Evolutionary conservation across 805 yeast species (phyloP), one percentile per base, ranked within the genome.

Genomic region (Suhomyces sp.): DNA sequence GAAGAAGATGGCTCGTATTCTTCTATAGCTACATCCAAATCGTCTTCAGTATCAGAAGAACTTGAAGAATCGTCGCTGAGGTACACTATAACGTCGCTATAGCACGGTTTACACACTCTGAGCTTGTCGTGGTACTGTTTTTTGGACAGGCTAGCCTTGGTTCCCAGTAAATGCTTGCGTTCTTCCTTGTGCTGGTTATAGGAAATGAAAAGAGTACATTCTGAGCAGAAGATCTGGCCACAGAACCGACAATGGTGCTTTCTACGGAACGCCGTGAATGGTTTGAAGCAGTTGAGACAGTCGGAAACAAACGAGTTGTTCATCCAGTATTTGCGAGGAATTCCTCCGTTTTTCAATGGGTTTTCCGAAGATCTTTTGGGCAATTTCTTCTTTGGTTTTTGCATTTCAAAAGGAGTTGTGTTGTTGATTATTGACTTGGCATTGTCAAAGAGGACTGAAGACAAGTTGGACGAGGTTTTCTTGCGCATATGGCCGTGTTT

Each of bases 241-340:
- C 99, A 93, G 33, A 93, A 84, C 49, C 99, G 75, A 63, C 99
- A 93, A 68, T 93, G 99, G 65, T 93, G 99, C 57, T 89, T 87
- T 58, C 99, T 76, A 65, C 97, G 74, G 69, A 91, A 92, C 0
- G 97, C 87, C 0, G 87, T 82, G 63, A 93, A 93, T 3, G 83
- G 81, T 50, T 84, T 79, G 51, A 87, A 89, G 67, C 98, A 93
- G 13, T 86, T 78, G 52, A 90, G 83, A 62, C 99, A 93, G 55
- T 90, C 94, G 7, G 85, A 81, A 0, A 96, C 96, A 53, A 90
- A 88, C 41, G 93, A 88, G 71, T 93, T 97, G 61, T 92, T 90
- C 89, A 93, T 86, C 99, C 99, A 93, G 65, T 90, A 93, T 63
- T 90, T 93, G 53, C 81, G 80, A 2, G 87, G 84, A 3, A 86